Base-by-base conservation (phyloP, 2,329 filamentous ascomycete genomes). In the Paecilomyces sp. region DNA sequence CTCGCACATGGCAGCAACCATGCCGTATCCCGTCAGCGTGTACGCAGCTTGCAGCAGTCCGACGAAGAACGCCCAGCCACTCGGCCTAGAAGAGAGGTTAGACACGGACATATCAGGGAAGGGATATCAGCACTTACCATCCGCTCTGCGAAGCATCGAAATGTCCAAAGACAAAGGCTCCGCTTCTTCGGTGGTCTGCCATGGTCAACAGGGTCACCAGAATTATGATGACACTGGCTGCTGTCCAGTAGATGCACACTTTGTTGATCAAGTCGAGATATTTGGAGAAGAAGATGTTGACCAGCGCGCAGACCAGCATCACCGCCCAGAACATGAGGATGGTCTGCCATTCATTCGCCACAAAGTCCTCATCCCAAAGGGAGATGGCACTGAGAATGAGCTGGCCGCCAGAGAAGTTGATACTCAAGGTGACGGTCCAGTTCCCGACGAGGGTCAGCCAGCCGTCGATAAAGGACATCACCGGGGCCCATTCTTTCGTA, bases 361-460 rank as follows among this genome's bases (percentile, higher is more conserved):
- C 85, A 68, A 85, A 90, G 63, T 86, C 82, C 61, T 88, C 85
- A n/a, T 87, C 77, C 81, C 85, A 90, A 0, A 90, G 75, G n/a
- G 83, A 81, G 62, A 90, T 88, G 1, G 87, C 86, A 56, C 81
- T 85, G 22, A 90, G 77, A 59, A 88, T 85, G 25, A 88, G 82
- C 64, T 91, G 84, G 0, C 86, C 88, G 3, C 89, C 91, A 6
- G 82, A 84, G 68, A 91, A 91, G 69, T 88, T 89, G 74, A 91
- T 90, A 47, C 80, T 83, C 18, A 85, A 73, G 0, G 83, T 85
- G 30, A 85, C 81, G 0, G 87, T 90, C 87, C 87, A 90, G 70
- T 90, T 90, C 0, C 88, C 88, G 1, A 90, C 86, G 0, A 90
- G 77, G 0, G 86, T 89, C 58, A 89, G 70, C 87, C 88, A 90